phyloP scores from a whole-genome alignment of 2,329 filamentous ascomycete species.

The Cladophialophora immunda region DNA sequence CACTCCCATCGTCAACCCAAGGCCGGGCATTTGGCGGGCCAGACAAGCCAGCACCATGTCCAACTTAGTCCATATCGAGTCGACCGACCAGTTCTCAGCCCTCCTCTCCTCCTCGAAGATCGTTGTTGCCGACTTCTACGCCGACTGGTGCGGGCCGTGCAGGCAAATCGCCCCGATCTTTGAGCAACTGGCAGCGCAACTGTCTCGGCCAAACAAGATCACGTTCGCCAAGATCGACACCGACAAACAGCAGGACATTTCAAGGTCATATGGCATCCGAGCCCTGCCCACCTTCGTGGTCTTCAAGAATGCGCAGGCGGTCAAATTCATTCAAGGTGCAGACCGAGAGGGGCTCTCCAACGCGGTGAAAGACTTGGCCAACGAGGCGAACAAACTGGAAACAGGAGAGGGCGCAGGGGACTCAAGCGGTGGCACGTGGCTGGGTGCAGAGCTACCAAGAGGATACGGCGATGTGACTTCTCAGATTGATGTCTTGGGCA shows the following conservation, averaged over 20 bases:
- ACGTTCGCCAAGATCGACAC: slow-evolving; percentile 89
- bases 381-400: slow-evolving; percentile 64
- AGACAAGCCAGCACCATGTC: slow-evolving; percentile 48
- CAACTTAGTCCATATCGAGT: slow-evolving; percentile 64
- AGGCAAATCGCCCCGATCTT: slow-evolving; percentile 84
- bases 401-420: slow-evolving; percentile 51
- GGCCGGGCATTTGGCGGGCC: not conserved
- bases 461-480: slow-evolving; percentile 86
- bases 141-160: slow-evolving; percentile 86
- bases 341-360: slow-evolving; percentile 75
- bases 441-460: slow-evolving; percentile 76
- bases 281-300: slow-evolving; percentile 92
- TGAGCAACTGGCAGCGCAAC: slow-evolving; percentile 74
- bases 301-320: slow-evolving; percentile 75
- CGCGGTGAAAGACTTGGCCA: slow-evolving; percentile 74
- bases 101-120: slow-evolving; percentile 77
- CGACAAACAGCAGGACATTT: slow-evolving; percentile 77
- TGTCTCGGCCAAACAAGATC: slow-evolving; percentile 76
- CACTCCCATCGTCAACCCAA: slow-evolving; percentile 2
- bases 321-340: slow-evolving; percentile 76
- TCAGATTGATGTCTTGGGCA: slow-evolving; percentile 77
- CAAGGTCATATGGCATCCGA: slow-evolving; percentile 75
- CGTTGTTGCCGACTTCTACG: slow-evolving; percentile 90
- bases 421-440: slow-evolving; percentile 67
- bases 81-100: slow-evolving; percentile 71